Conservation (phyloP, 306 rosid species). For the Corylus americana region DNA sequence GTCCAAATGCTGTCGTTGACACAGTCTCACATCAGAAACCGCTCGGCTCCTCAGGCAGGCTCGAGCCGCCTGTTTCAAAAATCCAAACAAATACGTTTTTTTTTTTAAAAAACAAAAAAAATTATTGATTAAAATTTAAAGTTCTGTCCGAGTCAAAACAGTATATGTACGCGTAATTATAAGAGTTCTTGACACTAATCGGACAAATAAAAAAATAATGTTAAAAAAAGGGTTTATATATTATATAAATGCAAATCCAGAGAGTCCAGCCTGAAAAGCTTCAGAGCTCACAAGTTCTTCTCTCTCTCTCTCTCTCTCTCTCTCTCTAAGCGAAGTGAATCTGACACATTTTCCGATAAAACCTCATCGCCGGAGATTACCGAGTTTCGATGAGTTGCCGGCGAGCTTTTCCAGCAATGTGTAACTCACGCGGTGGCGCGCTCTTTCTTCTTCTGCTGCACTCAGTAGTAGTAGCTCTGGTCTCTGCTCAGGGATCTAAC, state of each 20-base stretch:
- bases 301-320: slow-evolving; percentile 11
- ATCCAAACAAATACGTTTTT: neutral
- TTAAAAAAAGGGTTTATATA: neutral
- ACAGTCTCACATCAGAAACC: neutral
- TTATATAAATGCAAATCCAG: slow-evolving; percentile 18
- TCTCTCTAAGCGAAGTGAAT: slow-evolving; percentile 25
- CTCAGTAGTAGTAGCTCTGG: slow-evolving; percentile 35
- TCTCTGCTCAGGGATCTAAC: slow-evolving; percentile 77
- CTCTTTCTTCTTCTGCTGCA: slow-evolving; percentile 45
- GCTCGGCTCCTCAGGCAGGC: neutral
- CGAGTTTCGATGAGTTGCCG: slow-evolving; percentile 26
- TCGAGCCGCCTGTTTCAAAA: neutral
- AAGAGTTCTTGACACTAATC: neutral
- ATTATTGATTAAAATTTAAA: too few species aligned
- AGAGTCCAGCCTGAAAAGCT: slow-evolving; percentile 36
- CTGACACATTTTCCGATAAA: slow-evolving; percentile 26
- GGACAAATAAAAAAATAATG: neutral
- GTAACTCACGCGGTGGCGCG: slow-evolving; percentile 52
- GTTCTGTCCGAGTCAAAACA: neutral
- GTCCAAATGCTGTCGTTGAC: too few species aligned
- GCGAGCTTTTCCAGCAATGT: slow-evolving; percentile 48
- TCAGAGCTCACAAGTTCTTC: slow-evolving; percentile 9
- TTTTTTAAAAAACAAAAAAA: too few species aligned
- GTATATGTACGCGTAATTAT: neutral
- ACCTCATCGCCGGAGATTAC: slow-evolving; percentile 14